Percentiles rank a stretch among this genome's conserved stretches.
Conservation (phyloP, 164 flowering plant species). For the Aristolochia californica region DNA sequence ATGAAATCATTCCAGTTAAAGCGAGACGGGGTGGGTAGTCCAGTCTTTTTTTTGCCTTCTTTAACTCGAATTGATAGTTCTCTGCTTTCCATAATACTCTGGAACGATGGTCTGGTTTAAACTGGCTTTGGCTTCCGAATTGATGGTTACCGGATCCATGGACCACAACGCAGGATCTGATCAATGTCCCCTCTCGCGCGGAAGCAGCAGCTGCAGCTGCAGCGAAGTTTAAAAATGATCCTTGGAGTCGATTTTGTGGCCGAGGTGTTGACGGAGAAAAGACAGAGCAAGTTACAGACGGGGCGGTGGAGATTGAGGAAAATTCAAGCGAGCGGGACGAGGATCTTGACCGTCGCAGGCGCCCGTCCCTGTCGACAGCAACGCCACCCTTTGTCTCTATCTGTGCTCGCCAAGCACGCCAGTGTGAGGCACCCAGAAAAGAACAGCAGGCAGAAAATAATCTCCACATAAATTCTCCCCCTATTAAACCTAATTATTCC, state of each 20-base stretch:
- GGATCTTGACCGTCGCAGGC: constrained; percentile 16
- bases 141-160: not conserved
- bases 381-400: constrained; percentile 15
- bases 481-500: not conserved
- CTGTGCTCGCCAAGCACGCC: not conserved
- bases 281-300: not conserved
- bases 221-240: too few relatives aligned
- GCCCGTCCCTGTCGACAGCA: constrained; percentile 20
- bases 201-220: not conserved
- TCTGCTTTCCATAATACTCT: not conserved
- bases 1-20: too few relatives aligned
- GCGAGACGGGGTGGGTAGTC: too few relatives aligned
- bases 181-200: too few relatives aligned
- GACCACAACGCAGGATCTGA: not conserved
- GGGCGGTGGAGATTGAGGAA: not conserved
- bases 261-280: not conserved
- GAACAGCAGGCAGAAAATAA: not conserved
- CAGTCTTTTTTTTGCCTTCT: too few relatives aligned
- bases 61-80: too few relatives aligned
- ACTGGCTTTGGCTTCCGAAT: not conserved
- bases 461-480: too few relatives aligned
- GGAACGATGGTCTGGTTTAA: too few relatives aligned
- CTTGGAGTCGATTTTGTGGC: not conserved
- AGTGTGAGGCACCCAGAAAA: not conserved
- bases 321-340: constrained; percentile 4